Evolutionary conservation across 805 yeast genomes (phyloP), one percentile per base, ranked within the genome.

Genomic region (Kodamaea leandrae): DNA sequence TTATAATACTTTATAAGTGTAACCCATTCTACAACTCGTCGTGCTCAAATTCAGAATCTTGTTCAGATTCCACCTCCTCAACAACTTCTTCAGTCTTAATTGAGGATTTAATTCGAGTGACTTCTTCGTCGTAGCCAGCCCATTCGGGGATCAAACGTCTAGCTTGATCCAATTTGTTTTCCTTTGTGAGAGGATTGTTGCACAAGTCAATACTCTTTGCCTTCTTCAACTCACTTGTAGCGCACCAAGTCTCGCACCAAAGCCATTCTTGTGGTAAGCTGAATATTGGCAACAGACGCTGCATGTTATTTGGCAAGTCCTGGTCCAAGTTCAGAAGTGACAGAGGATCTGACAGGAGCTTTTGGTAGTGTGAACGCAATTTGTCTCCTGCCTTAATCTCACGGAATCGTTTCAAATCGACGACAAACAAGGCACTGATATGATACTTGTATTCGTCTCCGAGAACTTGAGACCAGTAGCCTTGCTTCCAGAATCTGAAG

Each of bases 241-340:
- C 71, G 59, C 96, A 86, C 96, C 96, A 87, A 0, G 96, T 87
- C 55, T 87, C 96, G 63, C 95, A 88, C 96, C 96, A 88, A 27
- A 86, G 65, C 95, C 95, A 87, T 33, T 86, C 90, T 50, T 82
- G 82, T 3, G 88, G 86, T 32, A 87, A 66, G 6, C 93, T 82
- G 53, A 68, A 76, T 14, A 88, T 88, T 37, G 82, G 83, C 21
- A 91, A 60, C 20, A 62, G 59, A 16, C 68, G 52, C 60, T 93
- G 98, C 51, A 90, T 51, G 55, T 86, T 86, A 61, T 91, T 93
- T n/a, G 96, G 89, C 46, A 91, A 72, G 57, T 93, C 98, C 58
- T 91, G 97, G 57, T 89, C 98, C 45, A 90, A 71, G 53, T 87
- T 88, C 8, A 87, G 74, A 43, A 93, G 66, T 0, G 96, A 89